phyloP scores from a whole-genome alignment of 352 stramenopile species.

The Blastocystis sp. region DNA sequence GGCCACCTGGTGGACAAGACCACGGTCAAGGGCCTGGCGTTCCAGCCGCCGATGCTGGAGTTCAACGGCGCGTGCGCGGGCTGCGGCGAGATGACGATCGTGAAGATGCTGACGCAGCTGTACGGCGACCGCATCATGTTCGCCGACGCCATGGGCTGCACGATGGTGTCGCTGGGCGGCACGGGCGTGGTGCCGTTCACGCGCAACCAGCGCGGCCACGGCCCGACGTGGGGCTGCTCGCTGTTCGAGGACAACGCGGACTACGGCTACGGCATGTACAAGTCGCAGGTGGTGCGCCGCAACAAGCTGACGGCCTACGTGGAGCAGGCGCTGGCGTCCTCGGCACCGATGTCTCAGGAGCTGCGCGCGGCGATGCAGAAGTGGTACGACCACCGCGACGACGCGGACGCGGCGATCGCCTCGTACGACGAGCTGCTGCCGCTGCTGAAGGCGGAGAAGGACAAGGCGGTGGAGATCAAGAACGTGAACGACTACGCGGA shows the following conservation, averaged over 20 bases:
- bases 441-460: constrained; percentile 62
- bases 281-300: constrained; percentile 73
- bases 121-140: constrained; percentile 77
- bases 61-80: constrained; percentile 75
- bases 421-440: constrained; percentile 72
- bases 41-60: constrained; percentile 75
- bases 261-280: constrained; percentile 71
- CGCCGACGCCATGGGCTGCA: constrained; percentile 75
- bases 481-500: constrained; percentile 74
- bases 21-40: constrained; percentile 74
- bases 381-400: constrained; percentile 75
- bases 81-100: constrained; percentile 74
- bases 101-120: constrained; percentile 76
- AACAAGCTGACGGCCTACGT: constrained; percentile 73
- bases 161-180: constrained; percentile 74
- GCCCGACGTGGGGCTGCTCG: constrained; percentile 72
- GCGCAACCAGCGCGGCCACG: constrained; percentile 68
- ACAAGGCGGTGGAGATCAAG: constrained; percentile 69
- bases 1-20: constrained; percentile 74
- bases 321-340: constrained; percentile 62
- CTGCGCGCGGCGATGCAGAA: constrained; percentile 74
- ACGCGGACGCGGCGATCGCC: constrained; percentile 73
- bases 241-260: constrained; percentile 76
- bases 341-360: constrained; percentile 69
- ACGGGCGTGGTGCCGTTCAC: constrained; percentile 75